A percentile compares a stretch with the other conserved stretches of the same genome.
Conservation (phyloP, 306 rosid genomes). For the Acacia acuminata region DNA sequence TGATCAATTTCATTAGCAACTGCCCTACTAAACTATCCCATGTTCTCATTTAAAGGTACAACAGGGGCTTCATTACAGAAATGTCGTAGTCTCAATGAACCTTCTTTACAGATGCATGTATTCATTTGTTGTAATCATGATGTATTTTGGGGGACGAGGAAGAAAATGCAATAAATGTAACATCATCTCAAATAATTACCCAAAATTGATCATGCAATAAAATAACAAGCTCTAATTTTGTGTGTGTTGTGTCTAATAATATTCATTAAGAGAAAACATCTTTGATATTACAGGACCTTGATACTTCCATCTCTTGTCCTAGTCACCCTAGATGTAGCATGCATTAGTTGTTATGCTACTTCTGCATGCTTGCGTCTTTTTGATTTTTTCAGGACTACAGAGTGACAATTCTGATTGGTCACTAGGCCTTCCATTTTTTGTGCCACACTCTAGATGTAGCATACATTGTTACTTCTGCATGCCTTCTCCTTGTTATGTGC, state of each 20-base stretch:
- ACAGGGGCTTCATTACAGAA: background rate
- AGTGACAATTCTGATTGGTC: background rate
- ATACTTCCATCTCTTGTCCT: background rate
- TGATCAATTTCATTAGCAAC: slow-evolving; percentile 2
- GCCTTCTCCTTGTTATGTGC: slow-evolving; percentile 26
- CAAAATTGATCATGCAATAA: background rate
- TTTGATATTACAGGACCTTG: background rate
- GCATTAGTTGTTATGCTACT: background rate
- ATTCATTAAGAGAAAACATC: background rate
- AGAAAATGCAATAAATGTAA: slow-evolving; percentile 13
- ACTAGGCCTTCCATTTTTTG: background rate
- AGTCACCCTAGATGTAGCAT: background rate
- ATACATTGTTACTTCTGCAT: slow-evolving; percentile 3
- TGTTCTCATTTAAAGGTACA: slow-evolving; percentile 24
- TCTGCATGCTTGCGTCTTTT: background rate
- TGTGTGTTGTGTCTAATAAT: background rate
- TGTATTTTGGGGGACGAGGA: slow-evolving; percentile 23
- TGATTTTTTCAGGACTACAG: background rate
- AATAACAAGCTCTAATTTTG: background rate
- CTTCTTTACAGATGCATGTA: slow-evolving; percentile 23
- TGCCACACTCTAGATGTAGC: background rate
- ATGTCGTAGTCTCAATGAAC: background rate
- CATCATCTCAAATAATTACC: background rate
- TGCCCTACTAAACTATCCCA: background rate
- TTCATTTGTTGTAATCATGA: slow-evolving; percentile 6